Evolutionary conservation across 805 yeast species (phyloP).

Genomic region (Wickerhamiella brachini): DNA sequence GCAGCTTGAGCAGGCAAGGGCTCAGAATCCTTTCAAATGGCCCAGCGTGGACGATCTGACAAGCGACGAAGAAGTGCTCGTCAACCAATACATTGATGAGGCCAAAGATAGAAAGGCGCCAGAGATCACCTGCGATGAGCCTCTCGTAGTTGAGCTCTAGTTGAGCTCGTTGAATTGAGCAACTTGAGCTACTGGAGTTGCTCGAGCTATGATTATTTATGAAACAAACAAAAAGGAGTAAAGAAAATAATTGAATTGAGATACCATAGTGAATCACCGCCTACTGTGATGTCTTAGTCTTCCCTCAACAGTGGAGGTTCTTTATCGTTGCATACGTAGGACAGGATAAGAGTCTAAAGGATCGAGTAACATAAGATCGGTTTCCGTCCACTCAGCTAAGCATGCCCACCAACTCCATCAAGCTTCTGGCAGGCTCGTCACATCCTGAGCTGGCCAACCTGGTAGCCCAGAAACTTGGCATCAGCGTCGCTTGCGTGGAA

Average conservation of each 20-base stretch:
- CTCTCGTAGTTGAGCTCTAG: background rate
- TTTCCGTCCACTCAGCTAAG: background rate
- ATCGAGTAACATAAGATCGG: too few relatives aligned
- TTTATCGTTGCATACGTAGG: too few relatives aligned
- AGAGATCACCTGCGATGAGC: background rate
- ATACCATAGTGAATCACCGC: too few relatives aligned
- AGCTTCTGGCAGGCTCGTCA: slow-evolving; percentile 35
- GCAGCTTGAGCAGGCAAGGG: background rate
- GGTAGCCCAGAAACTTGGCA: slow-evolving; percentile 53
- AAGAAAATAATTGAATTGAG: too few relatives aligned
- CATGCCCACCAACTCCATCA: slow-evolving; percentile 1
- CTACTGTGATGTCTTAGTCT: too few relatives aligned
- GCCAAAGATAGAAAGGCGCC: background rate
- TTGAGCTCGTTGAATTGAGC: too few relatives aligned
- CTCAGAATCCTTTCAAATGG: background rate
- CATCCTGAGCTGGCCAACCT: slow-evolving; percentile 72
- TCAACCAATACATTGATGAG: background rate
- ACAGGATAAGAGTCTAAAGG: too few relatives aligned
- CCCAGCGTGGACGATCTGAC: slow-evolving; percentile 4
- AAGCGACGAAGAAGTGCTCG: background rate
- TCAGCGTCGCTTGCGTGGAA: slow-evolving; percentile 41
- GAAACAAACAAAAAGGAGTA: too few relatives aligned
- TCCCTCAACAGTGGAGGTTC: too few relatives aligned
- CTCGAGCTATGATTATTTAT: background rate
- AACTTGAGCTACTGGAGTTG: too few relatives aligned